Evolutionary conservation across 139 green algal genomes (phyloP).

Genomic region (Tetratostichococcus sp.): DNA sequence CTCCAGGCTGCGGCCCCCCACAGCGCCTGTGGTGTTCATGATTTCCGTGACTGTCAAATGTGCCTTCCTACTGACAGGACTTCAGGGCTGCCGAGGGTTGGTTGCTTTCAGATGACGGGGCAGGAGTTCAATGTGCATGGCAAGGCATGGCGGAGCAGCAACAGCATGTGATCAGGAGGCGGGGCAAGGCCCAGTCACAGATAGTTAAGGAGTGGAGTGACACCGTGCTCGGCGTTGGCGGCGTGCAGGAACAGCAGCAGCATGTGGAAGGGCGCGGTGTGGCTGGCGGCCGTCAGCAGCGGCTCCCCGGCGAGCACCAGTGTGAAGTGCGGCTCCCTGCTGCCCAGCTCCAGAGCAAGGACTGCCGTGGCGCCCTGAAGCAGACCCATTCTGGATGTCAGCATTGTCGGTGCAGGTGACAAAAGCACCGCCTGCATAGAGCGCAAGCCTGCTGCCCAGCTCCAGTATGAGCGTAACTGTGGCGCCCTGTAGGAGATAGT

Average conservation of each 20-base stretch:
- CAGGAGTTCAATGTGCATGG: no score
- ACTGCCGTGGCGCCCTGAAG: slow-evolving; percentile 33
- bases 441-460: slow-evolving; percentile 28
- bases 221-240: slow-evolving; percentile 11
- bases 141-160: no score
- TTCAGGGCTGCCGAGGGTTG: no score
- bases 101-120: no score
- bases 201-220: no score
- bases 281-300: slow-evolving; percentile 26
- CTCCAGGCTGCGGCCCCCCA: slow-evolving; percentile 31
- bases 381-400: no score
- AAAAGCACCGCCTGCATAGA: no score
- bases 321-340: slow-evolving; percentile 39
- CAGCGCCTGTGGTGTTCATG: neutral
- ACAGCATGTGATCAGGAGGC: no score
- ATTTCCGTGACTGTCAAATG: no score
- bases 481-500: slow-evolving; percentile 3
- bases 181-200: no score
- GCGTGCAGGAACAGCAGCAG: slow-evolving; percentile 46
- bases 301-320: slow-evolving; percentile 38
- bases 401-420: no score
- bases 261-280: slow-evolving; percentile 36
- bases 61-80: no score
- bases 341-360: slow-evolving; percentile 41
- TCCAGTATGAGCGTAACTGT: slow-evolving; percentile 41